A percentile compares a stretch with the other conserved stretches of the same genome.
These are phyloP conservation scores for Cordyceps farinosa DNA, from an alignment of 2,329 filamentous ascomycete genomes.

Conservation along the genomic window DNA sequence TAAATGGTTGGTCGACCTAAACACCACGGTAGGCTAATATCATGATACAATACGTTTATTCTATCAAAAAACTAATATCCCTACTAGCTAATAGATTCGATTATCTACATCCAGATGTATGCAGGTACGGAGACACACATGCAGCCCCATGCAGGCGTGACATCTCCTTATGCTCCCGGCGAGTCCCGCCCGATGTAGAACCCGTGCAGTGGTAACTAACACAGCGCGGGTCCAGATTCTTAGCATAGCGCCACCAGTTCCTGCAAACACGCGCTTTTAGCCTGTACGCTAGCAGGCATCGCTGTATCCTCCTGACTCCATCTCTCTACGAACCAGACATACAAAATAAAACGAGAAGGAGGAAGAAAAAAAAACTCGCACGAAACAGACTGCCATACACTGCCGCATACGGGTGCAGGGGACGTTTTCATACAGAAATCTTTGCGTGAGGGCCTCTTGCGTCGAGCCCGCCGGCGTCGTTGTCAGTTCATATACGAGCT, in stretches of 20 bases:
- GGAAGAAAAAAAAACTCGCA: too few species aligned
- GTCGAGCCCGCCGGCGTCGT: too few species aligned
- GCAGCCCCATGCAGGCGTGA: neutral
- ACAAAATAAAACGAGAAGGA: too few species aligned
- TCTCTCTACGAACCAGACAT: too few species aligned
- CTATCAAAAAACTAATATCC: neutral
- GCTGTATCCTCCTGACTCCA: neutral
- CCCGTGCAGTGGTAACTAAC: neutral
- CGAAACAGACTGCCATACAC: too few species aligned
- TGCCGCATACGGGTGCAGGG: too few species aligned
- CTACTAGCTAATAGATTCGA: neutral
- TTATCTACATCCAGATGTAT: neutral
- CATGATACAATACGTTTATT: neutral
- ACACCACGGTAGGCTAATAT: neutral
- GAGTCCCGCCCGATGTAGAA: neutral
- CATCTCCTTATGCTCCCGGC: neutral
- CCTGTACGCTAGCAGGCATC: neutral
- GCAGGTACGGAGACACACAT: neutral
- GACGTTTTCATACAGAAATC: too few species aligned
- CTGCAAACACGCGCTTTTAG: neutral
- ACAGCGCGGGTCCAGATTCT: too few species aligned
- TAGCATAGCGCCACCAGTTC: neutral
- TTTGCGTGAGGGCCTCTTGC: too few species aligned
- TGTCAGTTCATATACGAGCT: too few species aligned
- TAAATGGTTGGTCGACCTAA: neutral